Base-by-base conservation (phyloP, 768 basidiomycete species). In the Termitomyces sp. region DNA sequence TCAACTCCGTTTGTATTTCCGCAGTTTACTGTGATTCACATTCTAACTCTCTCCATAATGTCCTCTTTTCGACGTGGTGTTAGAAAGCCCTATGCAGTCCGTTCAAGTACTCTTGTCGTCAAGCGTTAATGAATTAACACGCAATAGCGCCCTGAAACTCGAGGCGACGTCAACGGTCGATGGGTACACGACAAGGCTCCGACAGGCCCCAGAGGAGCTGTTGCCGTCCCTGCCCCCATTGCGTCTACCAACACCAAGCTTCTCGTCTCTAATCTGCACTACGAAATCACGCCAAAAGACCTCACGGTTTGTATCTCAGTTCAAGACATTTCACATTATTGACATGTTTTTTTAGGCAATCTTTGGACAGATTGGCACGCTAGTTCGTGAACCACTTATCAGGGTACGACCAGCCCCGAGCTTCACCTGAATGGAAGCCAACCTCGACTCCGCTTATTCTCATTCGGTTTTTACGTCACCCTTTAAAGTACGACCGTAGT, bases 281-380 rank as follows among this genome's bases (percentile, higher is more conserved):
- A 96, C 64, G 94, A 96, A 65, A 83, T 97, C 43, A 90, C 87
- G 55, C 83, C 89, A 67, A 87, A 88, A 78, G 94, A 96, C 75
- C 79, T 96, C 49, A 87, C 79, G 74, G 94, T 96, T 63, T 68
- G 91, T 74, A 20, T 22, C 37, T 56, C 55, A 51, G 46, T 12
- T 7, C 43, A 42, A 29, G 39, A 27, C 53, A 46, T 44, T 29
- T 59, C 47, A 62, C 42, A 42, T 46, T 46, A 16, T 52, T 29
- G 22, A 46, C 18, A 1, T 34, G 34, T 26, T 7, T 43, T 55
- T 55, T 54, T 65, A 95, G 92, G 79, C 82, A 73, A 92, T 95
- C 65, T 96, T 95, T 80, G 90, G 92, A 67, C 85, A 90, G 71
- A 87, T 92, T 73, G 93, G 93, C 78, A 92, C 90, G 76, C 85